Base-by-base conservation (phyloP, 345 rosid species). In the Chamaenerion angustifolium region DNA sequence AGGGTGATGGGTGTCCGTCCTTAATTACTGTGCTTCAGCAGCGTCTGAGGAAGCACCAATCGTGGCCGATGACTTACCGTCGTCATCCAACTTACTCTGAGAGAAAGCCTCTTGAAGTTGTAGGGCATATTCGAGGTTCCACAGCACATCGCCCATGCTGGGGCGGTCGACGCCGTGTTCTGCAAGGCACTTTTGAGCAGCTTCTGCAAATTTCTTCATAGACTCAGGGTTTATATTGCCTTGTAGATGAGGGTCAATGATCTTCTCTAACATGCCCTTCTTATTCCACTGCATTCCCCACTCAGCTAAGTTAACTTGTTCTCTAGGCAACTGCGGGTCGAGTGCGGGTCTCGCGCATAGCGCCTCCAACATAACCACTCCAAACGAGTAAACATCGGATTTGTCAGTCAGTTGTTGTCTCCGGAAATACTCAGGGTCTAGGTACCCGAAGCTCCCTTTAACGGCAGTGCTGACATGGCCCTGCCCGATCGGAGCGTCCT, bases 271-370 rank as follows among this genome's bases (percentile, higher is more conserved):
- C 51, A 48, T 45, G 12, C 75, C 78, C 44, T 69, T 74, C 40
- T 72, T 43, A 60, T 74, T 74, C 70, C 72, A 69, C 59, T 74
- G 72, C 78, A 74, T 69, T 1, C 75, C 75, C 79, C 79, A 74
- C n/a, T 74, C 79, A 1, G 72, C 79, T 42, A 74, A 14, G 55
- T 74, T 74, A 7, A 74, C 75, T 48, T 70, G 79, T 27, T 74
- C 79, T 49, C 75, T 55, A 0, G 79, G 79, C 2, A 74, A 63
- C 8, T 48, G 58, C 5, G 78, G 78, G 54, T 67, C 49, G 16
- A 73, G 27, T 10, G 70, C 79, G 1, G 79, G 70, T 61, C 79
- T 63, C 9, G 75, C 79, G n/a, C 75, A 74, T 18, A 74, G 13
- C 1, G 55, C 72, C 52, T 74, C 79, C 2, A 74, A 61, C 45